Evolutionary conservation across 2,329 filamentous ascomycete genomes (phyloP).

Genomic region (Botrytis byssoidea): DNA sequence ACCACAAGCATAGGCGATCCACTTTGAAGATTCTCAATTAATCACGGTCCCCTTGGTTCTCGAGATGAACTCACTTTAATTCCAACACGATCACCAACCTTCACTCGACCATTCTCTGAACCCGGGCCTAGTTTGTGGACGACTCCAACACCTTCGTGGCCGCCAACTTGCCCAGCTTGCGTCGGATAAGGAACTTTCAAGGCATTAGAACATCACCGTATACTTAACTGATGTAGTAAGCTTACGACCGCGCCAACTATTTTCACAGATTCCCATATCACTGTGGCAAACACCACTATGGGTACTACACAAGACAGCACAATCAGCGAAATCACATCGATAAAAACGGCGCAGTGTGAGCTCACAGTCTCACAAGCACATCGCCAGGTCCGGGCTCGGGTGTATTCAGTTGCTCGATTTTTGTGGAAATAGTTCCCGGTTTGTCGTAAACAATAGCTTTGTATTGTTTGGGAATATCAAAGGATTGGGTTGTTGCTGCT

Average conservation of each 20-base stretch:
- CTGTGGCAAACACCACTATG: slow-evolving; percentile 66
- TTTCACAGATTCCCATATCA: slow-evolving; percentile 57
- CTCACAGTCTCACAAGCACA: slow-evolving; percentile 60
- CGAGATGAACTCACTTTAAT: slow-evolving; percentile 53
- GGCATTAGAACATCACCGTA: slow-evolving; percentile 44
- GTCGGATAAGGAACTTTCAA: slow-evolving; percentile 56
- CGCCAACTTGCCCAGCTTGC: slow-evolving; percentile 61
- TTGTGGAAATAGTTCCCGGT: slow-evolving; percentile 63
- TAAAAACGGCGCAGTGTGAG: not conserved
- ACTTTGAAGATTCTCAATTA: slow-evolving; percentile 41
- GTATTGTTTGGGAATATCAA: slow-evolving; percentile 55
- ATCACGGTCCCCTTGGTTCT: not conserved
- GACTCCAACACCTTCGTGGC: slow-evolving; percentile 66
- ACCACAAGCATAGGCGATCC: slow-evolving; percentile 54
- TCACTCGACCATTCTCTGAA: slow-evolving; percentile 54
- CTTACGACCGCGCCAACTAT: slow-evolving; percentile 39
- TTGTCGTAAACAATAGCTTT: slow-evolving; percentile 65
- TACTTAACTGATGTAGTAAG: slow-evolving; percentile 13
- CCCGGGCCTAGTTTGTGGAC: slow-evolving; percentile 65
- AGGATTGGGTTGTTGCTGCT: slow-evolving; percentile 28
- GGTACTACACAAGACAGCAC: slow-evolving; percentile 42
- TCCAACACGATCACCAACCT: slow-evolving; percentile 66
- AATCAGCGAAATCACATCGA: slow-evolving; percentile 18
- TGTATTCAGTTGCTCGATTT: slow-evolving; percentile 61
- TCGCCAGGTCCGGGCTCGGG: slow-evolving; percentile 63